Percentiles rank a stretch among this genome's conserved stretches.
phyloP scores from a whole-genome alignment of 2,329 filamentous ascomycete genomes.

The Aspergillus pseudoterreus region DNA sequence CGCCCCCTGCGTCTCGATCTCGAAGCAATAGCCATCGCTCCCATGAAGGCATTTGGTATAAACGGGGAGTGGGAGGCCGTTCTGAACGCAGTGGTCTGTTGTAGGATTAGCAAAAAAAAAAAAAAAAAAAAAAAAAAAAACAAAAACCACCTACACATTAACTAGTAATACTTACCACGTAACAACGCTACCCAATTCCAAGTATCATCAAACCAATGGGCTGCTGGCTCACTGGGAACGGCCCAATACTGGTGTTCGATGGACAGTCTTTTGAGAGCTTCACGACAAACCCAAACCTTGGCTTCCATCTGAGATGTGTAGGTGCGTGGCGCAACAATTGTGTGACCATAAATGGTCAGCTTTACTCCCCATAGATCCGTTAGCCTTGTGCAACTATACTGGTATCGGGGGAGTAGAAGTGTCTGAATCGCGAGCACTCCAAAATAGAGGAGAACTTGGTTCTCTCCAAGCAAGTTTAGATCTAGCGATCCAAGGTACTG shows the following conservation, averaged over 20 bases:
- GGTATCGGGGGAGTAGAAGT: constrained; percentile 22
- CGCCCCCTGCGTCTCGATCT: constrained; percentile 19
- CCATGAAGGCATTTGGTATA: constrained; percentile 23
- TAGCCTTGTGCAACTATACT: constrained; percentile 14
- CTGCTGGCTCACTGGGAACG: constrained; percentile 24
- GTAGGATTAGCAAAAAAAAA: background rate
- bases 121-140: too few relatives aligned
- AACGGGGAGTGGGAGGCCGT: constrained; percentile 11
- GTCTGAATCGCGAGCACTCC: constrained; percentile 25
- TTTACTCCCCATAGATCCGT: constrained; percentile 21
- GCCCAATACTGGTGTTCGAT: constrained; percentile 21
- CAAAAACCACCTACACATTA: background rate
- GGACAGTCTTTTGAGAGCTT: constrained; percentile 23
- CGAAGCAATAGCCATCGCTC: constrained; percentile 21
- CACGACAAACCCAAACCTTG: constrained; percentile 24
- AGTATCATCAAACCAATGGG: constrained; percentile 7
- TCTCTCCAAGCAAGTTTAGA: constrained; percentile 12
- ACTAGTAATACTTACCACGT: constrained; percentile 19
- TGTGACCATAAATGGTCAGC: constrained; percentile 29
- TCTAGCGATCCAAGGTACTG: constrained; percentile 3
- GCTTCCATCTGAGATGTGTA: constrained; percentile 15
- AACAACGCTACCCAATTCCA: constrained; percentile 31
- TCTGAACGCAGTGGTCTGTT: constrained; percentile 23
- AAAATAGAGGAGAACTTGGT: constrained; percentile 29
- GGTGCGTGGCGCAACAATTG: constrained; percentile 12